Evolutionary conservation across 106 monocot species (phyloP).

Genomic region (Triglochin maritima): DNA sequence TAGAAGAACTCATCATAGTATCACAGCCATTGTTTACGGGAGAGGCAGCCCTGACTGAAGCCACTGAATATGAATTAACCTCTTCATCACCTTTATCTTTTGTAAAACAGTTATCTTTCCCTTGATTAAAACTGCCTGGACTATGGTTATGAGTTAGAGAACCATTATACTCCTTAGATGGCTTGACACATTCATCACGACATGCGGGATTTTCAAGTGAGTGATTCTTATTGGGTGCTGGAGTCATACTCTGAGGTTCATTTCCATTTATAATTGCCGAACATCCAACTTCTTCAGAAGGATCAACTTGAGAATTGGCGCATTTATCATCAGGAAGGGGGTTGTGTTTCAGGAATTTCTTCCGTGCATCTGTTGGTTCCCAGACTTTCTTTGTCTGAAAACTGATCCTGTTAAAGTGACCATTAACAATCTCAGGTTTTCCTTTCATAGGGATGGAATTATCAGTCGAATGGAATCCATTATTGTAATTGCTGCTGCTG

Average conservation of each 20-base stretch:
- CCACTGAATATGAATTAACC: conserved; percentile 7
- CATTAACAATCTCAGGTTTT: conserved; percentile 15
- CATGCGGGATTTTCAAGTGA: conserved; percentile 4
- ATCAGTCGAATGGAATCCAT: conserved; percentile 16
- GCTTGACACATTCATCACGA: conserved; percentile 6
- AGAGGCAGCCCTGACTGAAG: conserved; percentile 2
- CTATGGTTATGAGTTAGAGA: neutral
- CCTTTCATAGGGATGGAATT: conserved; percentile 21
- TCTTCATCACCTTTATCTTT: conserved; percentile 12
- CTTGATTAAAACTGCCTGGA: conserved; percentile 4
- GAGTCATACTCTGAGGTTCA: conserved; percentile 2
- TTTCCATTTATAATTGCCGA: conserved; percentile 1
- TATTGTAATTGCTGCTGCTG: conserved; percentile 18
- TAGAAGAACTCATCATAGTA: conserved; percentile 27
- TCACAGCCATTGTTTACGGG: conserved; percentile 12
- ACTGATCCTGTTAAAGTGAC: conserved; percentile 5
- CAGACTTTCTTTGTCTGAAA: conserved; percentile 42
- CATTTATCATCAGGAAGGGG: conserved; percentile 14
- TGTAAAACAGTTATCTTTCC: conserved; percentile 9
- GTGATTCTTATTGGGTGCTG: neutral
- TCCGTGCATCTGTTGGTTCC: conserved; percentile 52
- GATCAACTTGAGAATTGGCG: conserved; percentile 2
- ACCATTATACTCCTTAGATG: neutral
- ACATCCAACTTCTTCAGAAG: conserved; percentile 7
- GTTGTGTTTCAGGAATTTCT: conserved; percentile 24